phyloP scores from a whole-genome alignment of 495 filamentous ascomycete species.

The Penicillium cinerascens region DNA sequence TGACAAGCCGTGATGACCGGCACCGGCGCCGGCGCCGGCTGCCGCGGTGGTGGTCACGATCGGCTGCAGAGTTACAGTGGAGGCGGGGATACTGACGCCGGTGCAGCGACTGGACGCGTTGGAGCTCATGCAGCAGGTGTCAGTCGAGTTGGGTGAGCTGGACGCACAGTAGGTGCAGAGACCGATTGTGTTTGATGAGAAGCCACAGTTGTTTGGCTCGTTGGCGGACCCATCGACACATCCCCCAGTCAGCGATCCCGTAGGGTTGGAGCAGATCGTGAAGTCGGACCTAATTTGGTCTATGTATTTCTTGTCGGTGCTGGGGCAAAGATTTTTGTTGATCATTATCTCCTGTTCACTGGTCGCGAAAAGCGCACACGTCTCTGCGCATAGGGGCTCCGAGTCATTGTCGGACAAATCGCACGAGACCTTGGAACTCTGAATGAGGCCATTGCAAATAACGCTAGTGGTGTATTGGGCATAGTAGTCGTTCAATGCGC shows the following conservation, averaged over 20 bases:
- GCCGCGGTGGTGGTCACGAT: constrained; percentile 50
- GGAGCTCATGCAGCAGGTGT: constrained; percentile 91
- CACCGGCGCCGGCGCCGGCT: constrained; percentile 22
- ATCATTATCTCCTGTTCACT: constrained; percentile 81
- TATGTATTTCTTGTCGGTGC: constrained; percentile 58
- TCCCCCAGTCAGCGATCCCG: constrained; percentile 64
- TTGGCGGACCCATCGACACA: constrained; percentile 78
- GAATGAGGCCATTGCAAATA: constrained; percentile 92
- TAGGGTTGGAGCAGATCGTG: constrained; percentile 79
- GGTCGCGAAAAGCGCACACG: constrained; percentile 77
- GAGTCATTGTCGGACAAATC: constrained; percentile 58
- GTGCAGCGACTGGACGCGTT: constrained; percentile 65
- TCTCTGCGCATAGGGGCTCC: constrained; percentile 80
- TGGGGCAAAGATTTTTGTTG: constrained; percentile 70
- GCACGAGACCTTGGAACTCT: constrained; percentile 79
- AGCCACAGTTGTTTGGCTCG: constrained; percentile 88
- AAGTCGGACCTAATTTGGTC: constrained; percentile 88
- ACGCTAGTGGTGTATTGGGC: constrained; percentile 90
- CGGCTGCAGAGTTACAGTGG: constrained; percentile 62
- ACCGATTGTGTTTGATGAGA: constrained; percentile 71
- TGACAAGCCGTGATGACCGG: constrained; percentile 53
- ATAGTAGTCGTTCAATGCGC: constrained; percentile 81
- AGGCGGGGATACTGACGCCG: constrained; percentile 69
- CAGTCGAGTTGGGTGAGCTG: constrained; percentile 83
- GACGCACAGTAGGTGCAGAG: constrained; percentile 82